Conservation (phyloP, 2,329 filamentous ascomycete species). For the Epichloe uncinata region DNA sequence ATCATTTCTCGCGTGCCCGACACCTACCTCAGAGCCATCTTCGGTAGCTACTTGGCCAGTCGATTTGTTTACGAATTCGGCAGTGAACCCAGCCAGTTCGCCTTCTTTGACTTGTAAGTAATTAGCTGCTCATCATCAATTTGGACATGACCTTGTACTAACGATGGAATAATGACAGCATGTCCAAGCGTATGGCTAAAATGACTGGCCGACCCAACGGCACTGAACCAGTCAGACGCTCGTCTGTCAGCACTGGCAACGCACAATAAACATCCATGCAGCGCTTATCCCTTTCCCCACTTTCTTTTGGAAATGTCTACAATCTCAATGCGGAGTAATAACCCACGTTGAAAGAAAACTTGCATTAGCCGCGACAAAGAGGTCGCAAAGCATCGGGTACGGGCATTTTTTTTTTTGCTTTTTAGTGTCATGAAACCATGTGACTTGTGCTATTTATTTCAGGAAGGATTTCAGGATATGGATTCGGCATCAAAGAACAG, state of each 20-base stretch:
- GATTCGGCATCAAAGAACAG: not conserved
- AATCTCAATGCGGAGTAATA: not conserved
- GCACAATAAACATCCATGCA: not conserved
- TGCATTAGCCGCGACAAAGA: not conserved
- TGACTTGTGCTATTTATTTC: no score
- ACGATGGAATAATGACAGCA: slow-evolving; percentile 27
- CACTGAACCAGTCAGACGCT: slow-evolving; percentile 15
- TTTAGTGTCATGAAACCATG: not conserved
- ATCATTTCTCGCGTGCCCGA: slow-evolving; percentile 82
- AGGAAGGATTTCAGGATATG: no score
- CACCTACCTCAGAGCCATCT: slow-evolving; percentile 85
- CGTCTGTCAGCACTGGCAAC: slow-evolving; percentile 11
- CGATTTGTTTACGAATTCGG: slow-evolving; percentile 96
- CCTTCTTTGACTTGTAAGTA: slow-evolving; percentile 95
- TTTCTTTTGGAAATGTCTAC: not conserved
- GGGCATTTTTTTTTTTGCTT: not conserved
- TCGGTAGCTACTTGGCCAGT: slow-evolving; percentile 87
- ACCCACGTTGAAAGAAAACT: not conserved
- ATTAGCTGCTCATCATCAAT: not conserved
- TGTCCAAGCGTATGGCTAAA: slow-evolving; percentile 50
- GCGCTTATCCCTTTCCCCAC: not conserved
- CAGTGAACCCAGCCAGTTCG: slow-evolving; percentile 85
- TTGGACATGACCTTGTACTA: not conserved
- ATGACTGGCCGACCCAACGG: slow-evolving; percentile 18
- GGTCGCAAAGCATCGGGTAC: not conserved